Conservation (phyloP, 2,329 filamentous ascomycete genomes). For the Rhinocladiella mackenziei region DNA sequence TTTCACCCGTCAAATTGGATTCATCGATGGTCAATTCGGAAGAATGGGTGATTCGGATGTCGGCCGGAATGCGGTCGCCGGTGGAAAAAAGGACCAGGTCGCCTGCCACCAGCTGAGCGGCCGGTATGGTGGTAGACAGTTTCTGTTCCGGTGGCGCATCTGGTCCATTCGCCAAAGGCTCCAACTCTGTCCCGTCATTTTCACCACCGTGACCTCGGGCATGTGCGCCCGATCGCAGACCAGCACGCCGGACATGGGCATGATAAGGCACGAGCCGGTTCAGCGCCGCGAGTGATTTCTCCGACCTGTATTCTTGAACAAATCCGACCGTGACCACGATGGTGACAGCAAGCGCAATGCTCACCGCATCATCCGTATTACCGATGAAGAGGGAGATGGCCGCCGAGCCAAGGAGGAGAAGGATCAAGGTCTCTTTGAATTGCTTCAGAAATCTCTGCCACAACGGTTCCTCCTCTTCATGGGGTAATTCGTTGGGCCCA, state of each 20-base stretch:
- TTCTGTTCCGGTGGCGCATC: conserved; percentile 63
- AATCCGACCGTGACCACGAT: conserved; percentile 97
- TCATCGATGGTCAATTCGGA: conserved; percentile 91
- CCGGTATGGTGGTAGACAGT: conserved; percentile 78
- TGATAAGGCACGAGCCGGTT: conserved; percentile 92
- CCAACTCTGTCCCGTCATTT: conserved; percentile 48
- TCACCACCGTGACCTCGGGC: conserved; percentile 19
- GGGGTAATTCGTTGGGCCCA: conserved; percentile 90
- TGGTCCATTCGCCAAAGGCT: conserved; percentile 46
- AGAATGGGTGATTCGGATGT: conserved; percentile 88
- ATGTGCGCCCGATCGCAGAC: conserved; percentile 2
- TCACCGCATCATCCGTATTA: conserved; percentile 91
- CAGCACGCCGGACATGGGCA: conserved; percentile 77
- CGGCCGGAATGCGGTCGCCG: conserved; percentile 91
- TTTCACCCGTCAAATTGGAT: conserved; percentile 94
- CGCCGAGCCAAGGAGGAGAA: conserved; percentile 85
- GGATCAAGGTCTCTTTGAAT: conserved; percentile 91
- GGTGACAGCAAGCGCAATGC: conserved; percentile 91
- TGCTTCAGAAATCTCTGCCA: conserved; percentile 96
- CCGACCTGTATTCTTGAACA: conserved; percentile 93
- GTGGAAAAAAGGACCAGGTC: conserved; percentile 93
- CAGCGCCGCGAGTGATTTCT: conserved; percentile 93
- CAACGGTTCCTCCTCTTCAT: conserved; percentile 86
- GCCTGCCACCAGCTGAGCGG: conserved; percentile 80
- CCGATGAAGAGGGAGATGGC: conserved; percentile 84